phyloP scores from a whole-genome alignment of 2,329 filamentous ascomycete species.

The Cryphonectria nitschkei region DNA sequence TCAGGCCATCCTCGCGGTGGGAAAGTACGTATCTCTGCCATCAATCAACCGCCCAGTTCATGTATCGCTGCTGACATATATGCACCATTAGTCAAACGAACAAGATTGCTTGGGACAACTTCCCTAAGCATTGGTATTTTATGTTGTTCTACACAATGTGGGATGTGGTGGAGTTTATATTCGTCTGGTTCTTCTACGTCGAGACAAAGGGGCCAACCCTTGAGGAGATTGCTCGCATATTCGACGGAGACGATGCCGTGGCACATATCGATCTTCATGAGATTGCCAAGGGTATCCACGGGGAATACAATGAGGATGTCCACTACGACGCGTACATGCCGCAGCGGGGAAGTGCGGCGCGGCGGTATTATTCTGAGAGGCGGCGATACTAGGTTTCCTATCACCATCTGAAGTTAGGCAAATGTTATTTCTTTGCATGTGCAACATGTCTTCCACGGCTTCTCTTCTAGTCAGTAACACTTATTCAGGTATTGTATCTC shows the following conservation, averaged over 20 bases:
- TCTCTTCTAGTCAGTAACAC: too few species aligned
- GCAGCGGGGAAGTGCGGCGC: constrained; percentile 21
- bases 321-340: constrained; percentile 24
- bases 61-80: not conserved
- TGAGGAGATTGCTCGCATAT: constrained; percentile 71
- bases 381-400: not conserved
- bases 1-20: constrained; percentile 63
- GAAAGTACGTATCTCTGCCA: constrained; percentile 52
- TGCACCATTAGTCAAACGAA: constrained; percentile 58
- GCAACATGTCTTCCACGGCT: not conserved
- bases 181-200: constrained; percentile 69
- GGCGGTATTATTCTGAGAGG: constrained; percentile 25
- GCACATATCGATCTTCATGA: constrained; percentile 58
- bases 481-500: not conserved
- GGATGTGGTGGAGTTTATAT: constrained; percentile 62
- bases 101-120: constrained; percentile 63
- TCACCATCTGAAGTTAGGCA: not conserved
- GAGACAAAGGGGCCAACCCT: constrained; percentile 74
- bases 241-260: constrained; percentile 66
- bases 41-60: not conserved
- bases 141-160: constrained; percentile 69
- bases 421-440: not conserved
- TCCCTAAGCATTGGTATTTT: constrained; percentile 66
- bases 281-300: constrained; percentile 57
- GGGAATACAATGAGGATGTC: constrained; percentile 40